phyloP scores from a whole-genome alignment of 1,284 basidiomycete genomes.

The Ustilago trichophora region DNA sequence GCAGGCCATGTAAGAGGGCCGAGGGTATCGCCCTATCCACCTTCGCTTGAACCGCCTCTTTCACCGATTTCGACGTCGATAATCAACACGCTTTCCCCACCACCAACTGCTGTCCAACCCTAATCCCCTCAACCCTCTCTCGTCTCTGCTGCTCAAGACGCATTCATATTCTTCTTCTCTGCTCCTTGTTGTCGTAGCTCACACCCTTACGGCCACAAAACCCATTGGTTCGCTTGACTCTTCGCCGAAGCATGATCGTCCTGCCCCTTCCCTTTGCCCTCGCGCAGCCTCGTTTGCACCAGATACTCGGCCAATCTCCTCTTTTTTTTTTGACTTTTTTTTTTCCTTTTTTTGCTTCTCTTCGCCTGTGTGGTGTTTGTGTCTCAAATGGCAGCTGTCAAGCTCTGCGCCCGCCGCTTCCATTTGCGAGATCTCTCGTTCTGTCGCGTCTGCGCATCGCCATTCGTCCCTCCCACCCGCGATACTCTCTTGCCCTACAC shows the following conservation, averaged over 20 bases:
- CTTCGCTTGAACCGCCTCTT: slow-evolving; percentile 3
- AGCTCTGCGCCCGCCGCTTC: slow-evolving; percentile 20
- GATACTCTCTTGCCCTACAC: background rate
- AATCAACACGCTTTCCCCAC: too few species aligned
- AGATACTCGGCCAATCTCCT: too few species aligned
- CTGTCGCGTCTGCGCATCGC: background rate
- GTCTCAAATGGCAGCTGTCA: slow-evolving; percentile 26
- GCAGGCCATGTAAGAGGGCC: slow-evolving; percentile 23
- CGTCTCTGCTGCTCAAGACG: too few species aligned
- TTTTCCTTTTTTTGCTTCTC: background rate
- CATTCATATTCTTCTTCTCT: too few species aligned
- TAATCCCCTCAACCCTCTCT: too few species aligned
- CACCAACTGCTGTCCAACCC: too few species aligned
- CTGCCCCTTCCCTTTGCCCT: background rate
- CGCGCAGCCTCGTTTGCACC: background rate
- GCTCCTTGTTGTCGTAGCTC: background rate
- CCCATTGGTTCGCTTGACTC: slow-evolving; percentile 20
- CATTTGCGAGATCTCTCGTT: background rate
- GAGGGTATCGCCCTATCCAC: slow-evolving; percentile 20
- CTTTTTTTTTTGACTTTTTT: too few species aligned
- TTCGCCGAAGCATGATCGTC: slow-evolving; percentile 13
- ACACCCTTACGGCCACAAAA: slow-evolving; percentile 1
- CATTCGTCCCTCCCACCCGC: background rate
- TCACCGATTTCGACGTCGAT: too few species aligned
- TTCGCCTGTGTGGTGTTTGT: background rate